A percentile compares a stretch with the other conserved stretches of the same genome.
Conservation (phyloP, 1,284 basidiomycete genomes). For the Tremellales sp. region DNA sequence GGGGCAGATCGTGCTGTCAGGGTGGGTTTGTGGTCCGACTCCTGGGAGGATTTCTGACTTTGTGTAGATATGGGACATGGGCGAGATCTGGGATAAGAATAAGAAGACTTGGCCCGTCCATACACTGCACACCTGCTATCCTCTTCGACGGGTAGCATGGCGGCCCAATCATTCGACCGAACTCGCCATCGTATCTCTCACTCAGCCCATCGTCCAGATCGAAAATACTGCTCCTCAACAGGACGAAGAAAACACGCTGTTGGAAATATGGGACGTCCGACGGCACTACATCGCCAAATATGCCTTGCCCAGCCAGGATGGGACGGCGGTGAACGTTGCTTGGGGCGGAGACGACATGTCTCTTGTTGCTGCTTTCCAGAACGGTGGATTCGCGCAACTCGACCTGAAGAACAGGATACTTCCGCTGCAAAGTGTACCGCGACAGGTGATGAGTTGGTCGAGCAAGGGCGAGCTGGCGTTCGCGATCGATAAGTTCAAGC, state of each 20-base stretch:
- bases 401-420: conserved; percentile 54
- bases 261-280: conserved; percentile 86
- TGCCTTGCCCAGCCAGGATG: conserved; percentile 52
- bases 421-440: conserved; percentile 65
- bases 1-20: conserved; percentile 78
- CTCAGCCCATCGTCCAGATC: conserved; percentile 17
- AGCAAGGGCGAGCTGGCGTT: conserved; percentile 66
- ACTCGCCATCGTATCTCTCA: conserved; percentile 53
- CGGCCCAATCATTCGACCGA: conserved; percentile 76
- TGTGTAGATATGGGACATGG: conserved; percentile 71
- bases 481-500: conserved; percentile 57
- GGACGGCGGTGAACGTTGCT: conserved; percentile 55
- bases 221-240: conserved; percentile 6
- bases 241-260: conserved; percentile 41
- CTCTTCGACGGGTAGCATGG: conserved; percentile 71
- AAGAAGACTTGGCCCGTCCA: conserved; percentile 61
- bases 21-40: conserved; percentile 47
- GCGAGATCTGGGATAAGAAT: conserved; percentile 50
- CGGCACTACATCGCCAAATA: conserved; percentile 79
- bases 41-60: conserved; percentile 1
- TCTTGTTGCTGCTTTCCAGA: conserved; percentile 71
- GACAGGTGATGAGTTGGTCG: conserved; percentile 66
- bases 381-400: conserved; percentile 73
- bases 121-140: conserved; percentile 68
- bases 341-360: conserved; percentile 63